These are phyloP conservation scores for Orobanche coerulescens DNA, from an alignment of 257 asterid genomes.

Conservation along the genomic window DNA sequence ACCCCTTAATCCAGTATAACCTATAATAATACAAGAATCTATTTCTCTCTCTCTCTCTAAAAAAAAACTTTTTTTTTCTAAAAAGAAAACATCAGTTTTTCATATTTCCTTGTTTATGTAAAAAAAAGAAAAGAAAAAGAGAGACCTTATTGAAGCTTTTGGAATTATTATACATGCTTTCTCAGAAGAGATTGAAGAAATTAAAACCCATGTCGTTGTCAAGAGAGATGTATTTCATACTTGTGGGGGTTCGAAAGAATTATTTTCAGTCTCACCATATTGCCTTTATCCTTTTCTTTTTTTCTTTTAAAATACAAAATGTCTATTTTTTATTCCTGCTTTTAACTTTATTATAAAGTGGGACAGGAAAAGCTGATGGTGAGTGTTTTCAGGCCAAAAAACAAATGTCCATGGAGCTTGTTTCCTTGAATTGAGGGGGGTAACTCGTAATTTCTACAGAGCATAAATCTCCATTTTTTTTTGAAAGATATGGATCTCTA, in stretches of 20 bases:
- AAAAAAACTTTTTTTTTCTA: background rate
- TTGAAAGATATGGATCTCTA: too few species aligned
- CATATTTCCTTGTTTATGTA: conserved; percentile 24
- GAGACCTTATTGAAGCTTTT: conserved; percentile 25
- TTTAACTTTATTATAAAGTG: conserved; percentile 59
- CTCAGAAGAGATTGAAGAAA: conserved; percentile 32
- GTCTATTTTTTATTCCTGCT: conserved; percentile 36
- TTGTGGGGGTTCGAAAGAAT: conserved; percentile 37
- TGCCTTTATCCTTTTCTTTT: conserved; percentile 16
- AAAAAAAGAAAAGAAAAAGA: conserved; percentile 21
- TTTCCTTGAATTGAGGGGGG: conserved; percentile 41
- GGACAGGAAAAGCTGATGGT: conserved; percentile 59
- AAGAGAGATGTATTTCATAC: conserved; percentile 35
- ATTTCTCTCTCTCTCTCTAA: background rate
- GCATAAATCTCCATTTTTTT: too few species aligned
- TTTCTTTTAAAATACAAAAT: conserved; percentile 15
- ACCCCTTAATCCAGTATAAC: too few species aligned
- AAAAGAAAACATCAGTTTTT: conserved; percentile 7
- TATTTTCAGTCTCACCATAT: background rate
- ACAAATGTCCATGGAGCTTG: conserved; percentile 36
- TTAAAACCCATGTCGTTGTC: conserved; percentile 33
- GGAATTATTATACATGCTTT: conserved; percentile 31
- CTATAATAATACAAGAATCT: too few species aligned
- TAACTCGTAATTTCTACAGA: conserved; percentile 21
- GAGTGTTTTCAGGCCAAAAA: conserved; percentile 57